Base-by-base conservation (phyloP, 2,329 filamentous ascomycete genomes). In the Pochonia chlamydosporia region DNA sequence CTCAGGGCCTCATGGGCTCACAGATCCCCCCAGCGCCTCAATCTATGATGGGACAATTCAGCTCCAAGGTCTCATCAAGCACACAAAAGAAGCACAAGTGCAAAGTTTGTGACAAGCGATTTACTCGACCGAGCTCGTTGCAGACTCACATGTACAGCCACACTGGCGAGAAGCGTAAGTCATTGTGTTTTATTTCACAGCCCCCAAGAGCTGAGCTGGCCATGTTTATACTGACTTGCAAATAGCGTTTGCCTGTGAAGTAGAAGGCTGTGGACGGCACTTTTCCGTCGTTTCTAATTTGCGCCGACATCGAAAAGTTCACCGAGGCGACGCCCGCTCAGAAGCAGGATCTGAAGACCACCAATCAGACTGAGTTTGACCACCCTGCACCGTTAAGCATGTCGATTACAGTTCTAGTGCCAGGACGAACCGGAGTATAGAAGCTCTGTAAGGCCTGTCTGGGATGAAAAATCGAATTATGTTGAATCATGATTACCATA, bases 81-180 rank as follows among this genome's bases (percentile, higher is more conserved):
- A 93, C 92, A 9, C 90, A 96, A 65, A 97, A 97, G 82, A 97
- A 97, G 77, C 93, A 97, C 74, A 96, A 96, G 75, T 97, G 92
- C 80, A 96, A 96, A 72, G 88, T 97, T 50, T 97, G 92, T 74
- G 92, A 96, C 69, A 96, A 97, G 78, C 84, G 92, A 37, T 97
- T 97, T 67, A 96, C 92, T 2, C 81, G 92, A 46, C 92, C 92
- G 2, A 96, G 90, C 63, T 96, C 92, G 13, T 69, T 97, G 33
- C 92, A 96, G 65, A 97, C 92, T 26, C 92, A 97, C 65, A 96
- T 96, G 87, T 96, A 96, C 71, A 96, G 90, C 69, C 92, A 97
- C 63, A 97, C 92, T 47, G 92, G 92, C 63, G 92, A 97, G 69
- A 97, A 97, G 74, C 92, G 90, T 96, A 81, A 78, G 90, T 84